phyloP scores from a whole-genome alignment of 2,329 filamentous ascomycete genomes.

The Pseudopithomyces chartarum region DNA sequence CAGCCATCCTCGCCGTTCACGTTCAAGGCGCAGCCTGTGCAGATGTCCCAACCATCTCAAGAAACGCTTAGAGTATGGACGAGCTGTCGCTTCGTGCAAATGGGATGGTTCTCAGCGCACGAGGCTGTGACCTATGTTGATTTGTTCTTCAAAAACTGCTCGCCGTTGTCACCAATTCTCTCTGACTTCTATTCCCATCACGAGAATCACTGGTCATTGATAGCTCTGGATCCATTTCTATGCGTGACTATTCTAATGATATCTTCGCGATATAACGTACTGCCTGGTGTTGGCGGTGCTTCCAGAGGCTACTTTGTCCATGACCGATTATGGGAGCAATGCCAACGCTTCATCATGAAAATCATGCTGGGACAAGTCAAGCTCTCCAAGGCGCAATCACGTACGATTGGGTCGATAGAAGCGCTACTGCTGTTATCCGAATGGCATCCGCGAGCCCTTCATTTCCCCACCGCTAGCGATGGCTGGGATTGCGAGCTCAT shows the following conservation, averaged over 20 bases:
- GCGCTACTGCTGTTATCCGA: slow-evolving; percentile 60
- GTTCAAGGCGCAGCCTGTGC: slow-evolving; percentile 42
- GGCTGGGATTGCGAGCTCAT: slow-evolving; percentile 62
- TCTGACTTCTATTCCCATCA: slow-evolving; percentile 57
- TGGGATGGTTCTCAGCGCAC: slow-evolving; percentile 61
- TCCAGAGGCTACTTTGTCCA: slow-evolving; percentile 60
- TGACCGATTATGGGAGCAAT: slow-evolving; percentile 60
- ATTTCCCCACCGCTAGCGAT: slow-evolving; percentile 59
- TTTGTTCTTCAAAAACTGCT: slow-evolving; percentile 58
- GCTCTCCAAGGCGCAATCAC: slow-evolving; percentile 54
- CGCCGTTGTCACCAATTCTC: slow-evolving; percentile 56
- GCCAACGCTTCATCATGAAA: slow-evolving; percentile 58
- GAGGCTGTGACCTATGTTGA: slow-evolving; percentile 61
- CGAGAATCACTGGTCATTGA: slow-evolving; percentile 53
- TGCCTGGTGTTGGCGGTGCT: slow-evolving; percentile 46
- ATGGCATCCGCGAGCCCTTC: slow-evolving; percentile 61
- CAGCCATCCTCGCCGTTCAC: slow-evolving; percentile 36
- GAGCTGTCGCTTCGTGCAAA: slow-evolving; percentile 58
- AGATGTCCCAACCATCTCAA: slow-evolving; percentile 45
- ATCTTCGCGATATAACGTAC: slow-evolving; percentile 56
- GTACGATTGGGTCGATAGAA: slow-evolving; percentile 59
- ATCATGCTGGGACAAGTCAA: slow-evolving; percentile 62
- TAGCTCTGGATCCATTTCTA: slow-evolving; percentile 58
- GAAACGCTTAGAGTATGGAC: slow-evolving; percentile 54
- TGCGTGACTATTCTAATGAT: slow-evolving; percentile 61